Conservation (phyloP, 805 yeast species). For the Myxozyma kluyveri region DNA sequence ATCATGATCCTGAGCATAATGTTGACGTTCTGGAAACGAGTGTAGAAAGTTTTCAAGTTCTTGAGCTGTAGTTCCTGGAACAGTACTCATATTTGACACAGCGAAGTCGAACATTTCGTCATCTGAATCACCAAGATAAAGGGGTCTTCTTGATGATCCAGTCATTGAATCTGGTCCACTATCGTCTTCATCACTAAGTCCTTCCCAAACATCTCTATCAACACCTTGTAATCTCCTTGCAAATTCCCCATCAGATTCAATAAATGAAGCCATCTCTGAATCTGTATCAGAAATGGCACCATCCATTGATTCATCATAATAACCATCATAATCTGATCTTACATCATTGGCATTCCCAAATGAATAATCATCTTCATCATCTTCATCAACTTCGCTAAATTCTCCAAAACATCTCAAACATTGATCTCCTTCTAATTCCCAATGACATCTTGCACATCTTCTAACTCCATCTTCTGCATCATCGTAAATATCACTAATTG, state of each 20-base stretch:
- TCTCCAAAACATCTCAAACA: not conserved
- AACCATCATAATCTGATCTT: not conserved
- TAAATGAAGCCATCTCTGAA: not conserved
- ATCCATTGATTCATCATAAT: not conserved
- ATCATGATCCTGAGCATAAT: no score
- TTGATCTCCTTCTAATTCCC: conserved; percentile 50
- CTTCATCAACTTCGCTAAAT: not conserved
- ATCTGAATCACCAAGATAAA: no score
- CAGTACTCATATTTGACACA: no score
- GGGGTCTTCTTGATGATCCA: no score
- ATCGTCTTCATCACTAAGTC: no score
- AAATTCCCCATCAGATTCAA: not conserved
- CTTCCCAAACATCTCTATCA: no score
- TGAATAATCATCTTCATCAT: not conserved
- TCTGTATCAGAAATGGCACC: not conserved
- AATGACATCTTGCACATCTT: conserved; percentile 63
- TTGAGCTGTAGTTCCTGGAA: no score
- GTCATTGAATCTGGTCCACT: no score
- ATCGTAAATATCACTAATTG: conserved; percentile 43
- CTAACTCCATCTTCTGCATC: conserved; percentile 65
- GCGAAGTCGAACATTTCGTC: no score
- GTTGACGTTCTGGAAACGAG: no score
- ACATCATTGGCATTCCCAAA: not conserved
- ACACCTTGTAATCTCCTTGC: not conserved
- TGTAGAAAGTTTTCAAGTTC: no score